Evolutionary conservation across 177 flowering plant genomes (phyloP).

Genomic region (Vitis hybrid): DNA sequence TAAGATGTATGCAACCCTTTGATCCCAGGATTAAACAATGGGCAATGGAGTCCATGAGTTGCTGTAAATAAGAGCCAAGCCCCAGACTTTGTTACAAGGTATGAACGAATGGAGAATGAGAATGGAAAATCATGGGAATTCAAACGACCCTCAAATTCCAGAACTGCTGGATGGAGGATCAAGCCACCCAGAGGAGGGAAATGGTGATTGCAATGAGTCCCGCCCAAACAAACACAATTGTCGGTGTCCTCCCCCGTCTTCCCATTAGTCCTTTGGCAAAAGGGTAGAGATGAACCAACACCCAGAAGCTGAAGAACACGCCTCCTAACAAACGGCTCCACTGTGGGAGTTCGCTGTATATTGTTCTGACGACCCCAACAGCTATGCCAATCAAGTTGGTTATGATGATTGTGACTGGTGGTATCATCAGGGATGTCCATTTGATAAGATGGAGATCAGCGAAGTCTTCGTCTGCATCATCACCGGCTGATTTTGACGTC

Average conservation of each 20-base stretch:
- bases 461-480: slow-evolving; percentile 36
- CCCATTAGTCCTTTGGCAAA: slow-evolving; percentile 50
- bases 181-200: slow-evolving; percentile 47
- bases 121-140: slow-evolving; percentile 26
- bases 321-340: slow-evolving; percentile 47
- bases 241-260: slow-evolving; percentile 43
- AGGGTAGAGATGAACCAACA: slow-evolving; percentile 43
- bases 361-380: slow-evolving; percentile 29
- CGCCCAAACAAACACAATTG: slow-evolving; percentile 44
- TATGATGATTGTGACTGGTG: slow-evolving; percentile 38
- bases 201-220: slow-evolving; percentile 44
- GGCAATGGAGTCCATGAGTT: no score
- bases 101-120: neutral
- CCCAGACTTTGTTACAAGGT: neutral
- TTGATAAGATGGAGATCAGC: slow-evolving; percentile 45
- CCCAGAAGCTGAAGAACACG: slow-evolving; percentile 49
- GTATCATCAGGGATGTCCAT: slow-evolving; percentile 48
- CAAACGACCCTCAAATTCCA: slow-evolving; percentile 37
- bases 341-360: slow-evolving; percentile 31
- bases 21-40: no score
- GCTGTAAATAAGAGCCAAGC: no score
- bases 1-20: no score
- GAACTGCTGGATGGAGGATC: slow-evolving; percentile 23
- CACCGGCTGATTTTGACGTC: slow-evolving; percentile 43
- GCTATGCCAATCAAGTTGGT: slow-evolving; percentile 38